phyloP scores from a whole-genome alignment of 2,329 filamentous ascomycete species.

The Pseudogymnoascus sp. region DNA sequence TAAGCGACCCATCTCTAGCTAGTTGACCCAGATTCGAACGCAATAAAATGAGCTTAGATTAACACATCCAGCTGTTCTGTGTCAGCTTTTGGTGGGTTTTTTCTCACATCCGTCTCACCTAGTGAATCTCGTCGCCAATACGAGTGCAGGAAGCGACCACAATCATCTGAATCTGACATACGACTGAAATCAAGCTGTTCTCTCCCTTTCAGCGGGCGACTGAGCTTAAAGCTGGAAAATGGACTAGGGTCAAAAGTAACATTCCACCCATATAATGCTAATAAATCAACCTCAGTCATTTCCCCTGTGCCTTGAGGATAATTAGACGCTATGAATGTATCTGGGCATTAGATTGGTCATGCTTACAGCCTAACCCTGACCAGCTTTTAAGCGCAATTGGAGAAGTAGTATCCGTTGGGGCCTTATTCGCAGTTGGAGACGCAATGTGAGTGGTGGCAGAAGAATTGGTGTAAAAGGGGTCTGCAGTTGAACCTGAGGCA shows the following conservation, averaged over 20 bases:
- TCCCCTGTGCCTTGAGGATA: neutral
- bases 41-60: neutral
- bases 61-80: neutral
- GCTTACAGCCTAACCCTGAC: neutral
- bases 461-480: too few species aligned
- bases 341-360: neutral
- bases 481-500: neutral
- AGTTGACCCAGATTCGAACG: neutral
- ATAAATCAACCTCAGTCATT: neutral
- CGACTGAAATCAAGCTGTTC: neutral
- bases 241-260: neutral
- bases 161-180: neutral
- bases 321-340: neutral
- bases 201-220: neutral
- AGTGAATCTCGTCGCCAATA: neutral
- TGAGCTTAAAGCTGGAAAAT: neutral
- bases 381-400: neutral
- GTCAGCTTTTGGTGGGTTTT: neutral
- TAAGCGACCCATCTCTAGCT: neutral
- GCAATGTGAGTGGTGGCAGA: neutral
- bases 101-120: neutral
- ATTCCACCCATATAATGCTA: neutral
- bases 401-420: neutral
- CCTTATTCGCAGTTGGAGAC: neutral
- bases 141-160: neutral